These are phyloP conservation scores for Thozetella sp. DNA, from an alignment of 495 filamentous ascomycete species.

Conservation along the genomic window DNA sequence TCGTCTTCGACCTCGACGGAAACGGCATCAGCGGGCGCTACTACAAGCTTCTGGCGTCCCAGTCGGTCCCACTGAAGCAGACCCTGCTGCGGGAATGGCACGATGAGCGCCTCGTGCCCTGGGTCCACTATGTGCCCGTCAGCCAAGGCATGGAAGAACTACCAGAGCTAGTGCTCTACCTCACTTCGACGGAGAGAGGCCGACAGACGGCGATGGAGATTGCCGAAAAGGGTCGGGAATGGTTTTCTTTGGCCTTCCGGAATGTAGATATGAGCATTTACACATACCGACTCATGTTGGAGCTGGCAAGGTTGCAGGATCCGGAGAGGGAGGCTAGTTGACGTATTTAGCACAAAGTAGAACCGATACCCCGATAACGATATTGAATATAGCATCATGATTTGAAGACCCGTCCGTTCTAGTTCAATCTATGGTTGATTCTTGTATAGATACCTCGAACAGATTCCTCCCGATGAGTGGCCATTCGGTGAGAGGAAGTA, in stretches of 20 bases:
- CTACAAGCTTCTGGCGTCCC: slow-evolving; percentile 45
- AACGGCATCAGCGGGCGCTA: slow-evolving; percentile 55
- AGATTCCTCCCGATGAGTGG: too few species aligned
- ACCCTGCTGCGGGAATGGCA: slow-evolving; percentile 60
- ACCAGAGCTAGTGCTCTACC: slow-evolving; percentile 41
- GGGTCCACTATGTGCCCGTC: slow-evolving; percentile 56
- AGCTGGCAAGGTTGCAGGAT: slow-evolving; percentile 38
- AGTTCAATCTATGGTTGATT: too few species aligned
- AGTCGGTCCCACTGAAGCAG: slow-evolving; percentile 43
- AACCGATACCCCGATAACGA: too few species aligned
- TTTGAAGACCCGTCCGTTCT: too few species aligned
- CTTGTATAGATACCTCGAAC: too few species aligned
- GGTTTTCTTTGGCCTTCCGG: slow-evolving; percentile 39
- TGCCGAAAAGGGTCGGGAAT: slow-evolving; percentile 40
- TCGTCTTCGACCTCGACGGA: slow-evolving; percentile 57
- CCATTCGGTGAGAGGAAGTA: too few species aligned
- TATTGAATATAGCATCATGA: too few species aligned
- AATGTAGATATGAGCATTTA: slow-evolving; percentile 41
- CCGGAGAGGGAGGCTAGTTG: slow-evolving; percentile 1
- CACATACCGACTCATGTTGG: slow-evolving; percentile 43
- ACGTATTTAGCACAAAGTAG: too few species aligned
- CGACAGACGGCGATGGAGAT: slow-evolving; percentile 36
- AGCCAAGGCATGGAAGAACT: slow-evolving; percentile 47
- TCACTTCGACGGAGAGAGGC: slow-evolving; percentile 30
- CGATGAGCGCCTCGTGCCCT: slow-evolving; percentile 53